Conservation (phyloP, 202 grass and related monocot species). For the Sporobolus alterniflorus region DNA sequence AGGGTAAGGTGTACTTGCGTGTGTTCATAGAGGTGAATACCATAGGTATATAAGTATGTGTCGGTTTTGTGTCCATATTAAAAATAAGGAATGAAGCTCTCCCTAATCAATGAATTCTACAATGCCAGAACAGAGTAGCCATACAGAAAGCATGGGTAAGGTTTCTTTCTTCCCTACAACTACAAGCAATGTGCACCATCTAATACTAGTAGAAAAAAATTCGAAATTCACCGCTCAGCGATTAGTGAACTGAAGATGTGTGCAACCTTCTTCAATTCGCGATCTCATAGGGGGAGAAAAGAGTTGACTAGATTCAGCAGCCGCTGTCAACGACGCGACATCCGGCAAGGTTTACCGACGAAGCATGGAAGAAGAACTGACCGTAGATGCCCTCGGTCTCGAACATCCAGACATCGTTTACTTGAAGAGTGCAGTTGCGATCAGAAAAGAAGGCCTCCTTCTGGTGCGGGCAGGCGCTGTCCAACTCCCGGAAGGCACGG, state of each 20-base stretch:
- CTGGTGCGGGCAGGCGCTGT: background rate
- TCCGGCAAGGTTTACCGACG: background rate
- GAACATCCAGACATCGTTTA: background rate
- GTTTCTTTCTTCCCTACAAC: too few species aligned
- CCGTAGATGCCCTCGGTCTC: background rate
- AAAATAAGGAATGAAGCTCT: too few species aligned
- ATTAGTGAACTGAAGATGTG: too few species aligned
- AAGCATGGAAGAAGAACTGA: slow-evolving; percentile 10
- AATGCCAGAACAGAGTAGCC: too few species aligned
- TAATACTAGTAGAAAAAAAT: background rate
- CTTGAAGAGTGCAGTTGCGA: background rate
- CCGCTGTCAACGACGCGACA: background rate
- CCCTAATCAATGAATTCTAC: too few species aligned
- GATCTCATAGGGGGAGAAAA: too few species aligned
- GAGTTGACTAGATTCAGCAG: background rate
- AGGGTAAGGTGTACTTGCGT: too few species aligned
- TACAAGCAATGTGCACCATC: background rate
- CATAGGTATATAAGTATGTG: too few species aligned
- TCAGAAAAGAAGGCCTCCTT: background rate
- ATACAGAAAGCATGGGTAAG: too few species aligned
- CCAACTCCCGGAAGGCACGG: slow-evolving; percentile 24
- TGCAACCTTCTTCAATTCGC: too few species aligned
- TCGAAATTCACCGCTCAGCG: background rate
- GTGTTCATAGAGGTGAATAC: too few species aligned
- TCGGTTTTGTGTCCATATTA: too few species aligned